phyloP scores from a whole-genome alignment of 2,329 filamentous ascomycete genomes.

The Penicillium sp. region DNA sequence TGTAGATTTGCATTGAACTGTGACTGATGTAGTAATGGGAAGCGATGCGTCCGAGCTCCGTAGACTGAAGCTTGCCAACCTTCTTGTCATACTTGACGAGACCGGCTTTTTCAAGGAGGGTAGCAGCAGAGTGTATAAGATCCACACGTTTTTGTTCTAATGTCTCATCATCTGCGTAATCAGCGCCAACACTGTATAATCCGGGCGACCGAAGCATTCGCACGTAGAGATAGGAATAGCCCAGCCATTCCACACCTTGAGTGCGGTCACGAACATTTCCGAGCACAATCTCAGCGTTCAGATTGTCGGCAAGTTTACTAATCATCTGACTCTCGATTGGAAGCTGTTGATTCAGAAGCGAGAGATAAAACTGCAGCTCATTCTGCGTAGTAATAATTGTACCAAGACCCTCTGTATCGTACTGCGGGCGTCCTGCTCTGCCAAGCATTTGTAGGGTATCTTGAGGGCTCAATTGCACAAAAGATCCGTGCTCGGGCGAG shows the following conservation, averaged over 20 bases:
- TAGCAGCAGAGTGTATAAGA: constrained; percentile 87
- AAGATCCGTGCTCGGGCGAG: constrained; percentile 96
- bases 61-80: constrained; percentile 79
- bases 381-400: constrained; percentile 96
- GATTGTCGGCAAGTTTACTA: constrained; percentile 86
- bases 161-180: constrained; percentile 88
- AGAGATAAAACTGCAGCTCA: constrained; percentile 97
- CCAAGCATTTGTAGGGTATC: constrained; percentile 98
- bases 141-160: constrained; percentile 98
- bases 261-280: constrained; percentile 89
- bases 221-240: constrained; percentile 96
- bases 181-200: constrained; percentile 89
- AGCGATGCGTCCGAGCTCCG: constrained; percentile 89
- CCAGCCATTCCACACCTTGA: constrained; percentile 97
- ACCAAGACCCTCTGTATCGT: constrained; percentile 95
- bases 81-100: constrained; percentile 96
- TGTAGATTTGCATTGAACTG: constrained; percentile 95
- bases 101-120: constrained; percentile 78
- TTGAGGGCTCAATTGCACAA: constrained; percentile 95
- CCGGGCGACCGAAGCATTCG: constrained; percentile 95
- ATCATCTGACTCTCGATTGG: constrained; percentile 97
- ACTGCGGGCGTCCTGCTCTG: constrained; percentile 92
- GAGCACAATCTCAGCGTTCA: constrained; percentile 93
- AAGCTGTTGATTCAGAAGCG: constrained; percentile 91
- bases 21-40: constrained; percentile 99